Base-by-base conservation (phyloP, 2,329 filamentous ascomycete genomes). In the Colletotrichum sojae region DNA sequence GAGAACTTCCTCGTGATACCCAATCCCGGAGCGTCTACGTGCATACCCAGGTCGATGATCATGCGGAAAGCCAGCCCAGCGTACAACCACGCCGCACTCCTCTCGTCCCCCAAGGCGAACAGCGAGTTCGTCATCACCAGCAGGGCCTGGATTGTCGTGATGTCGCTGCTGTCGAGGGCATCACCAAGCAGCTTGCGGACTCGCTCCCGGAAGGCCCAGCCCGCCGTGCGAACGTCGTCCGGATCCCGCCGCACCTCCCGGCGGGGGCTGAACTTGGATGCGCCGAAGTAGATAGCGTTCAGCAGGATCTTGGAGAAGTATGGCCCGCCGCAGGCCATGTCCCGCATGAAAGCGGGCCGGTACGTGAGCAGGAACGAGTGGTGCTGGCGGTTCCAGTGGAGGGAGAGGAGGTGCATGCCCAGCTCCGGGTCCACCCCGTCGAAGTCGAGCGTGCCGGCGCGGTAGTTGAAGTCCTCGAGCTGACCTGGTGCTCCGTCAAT, bases 301-400 rank as follows among this genome's bases (percentile, higher is more conserved):
- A 90, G 77, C 1, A 89, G 79, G 2, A 87, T 77, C 53, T 87
- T 84, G 0, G 87, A 89, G 69, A 88, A 90, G 73, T 89, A 88
- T 0, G 84, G 85, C 0, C 88, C 88, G 6, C 80, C 76, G 53
- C 83, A 82, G 54, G 85, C 86, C 86, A 88, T 85, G 71, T 84
- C 83, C 2, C 83, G 73, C 83, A 86, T 87, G 54, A 89, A 86
- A 0, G 81, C 83, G 0, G 86, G 83, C 0, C 87, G 83, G 73
- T 89, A 88, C 1, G 83, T 84, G 51, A 87, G 77, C 1, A 84
- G 71, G 61, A 81, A 80, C 6, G 84, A 81, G 60, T 85, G 81
- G 67, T 87, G 85, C 68, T 88, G 85, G 5, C 85, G 82, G 72
- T 85, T 88, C 84, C 85, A 88, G 62, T 87, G 83, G 0, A 88